A percentile compares a stretch with the other conserved stretches of the same genome.
Conservation (phyloP, 106 monocot genomes). For the Vanilla planifolia region DNA sequence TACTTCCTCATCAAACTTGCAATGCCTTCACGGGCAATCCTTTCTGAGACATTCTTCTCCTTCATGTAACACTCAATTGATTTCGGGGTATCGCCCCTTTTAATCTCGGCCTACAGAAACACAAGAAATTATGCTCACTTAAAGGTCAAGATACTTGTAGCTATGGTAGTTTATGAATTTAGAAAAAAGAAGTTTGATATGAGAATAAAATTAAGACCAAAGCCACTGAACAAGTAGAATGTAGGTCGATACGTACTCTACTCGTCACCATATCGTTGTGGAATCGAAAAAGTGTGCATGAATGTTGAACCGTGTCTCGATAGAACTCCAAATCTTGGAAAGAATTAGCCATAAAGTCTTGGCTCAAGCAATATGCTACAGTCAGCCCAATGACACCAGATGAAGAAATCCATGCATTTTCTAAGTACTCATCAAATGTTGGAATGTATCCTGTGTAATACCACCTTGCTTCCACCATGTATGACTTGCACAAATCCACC, state of each 20-base stretch:
- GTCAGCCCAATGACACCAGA: neutral
- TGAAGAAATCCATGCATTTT: conserved; percentile 10
- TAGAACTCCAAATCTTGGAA: conserved; percentile 1
- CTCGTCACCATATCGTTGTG: conserved; percentile 18
- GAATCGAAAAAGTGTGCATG: neutral
- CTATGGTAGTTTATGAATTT: too few relatives aligned
- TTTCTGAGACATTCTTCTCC: too few relatives aligned
- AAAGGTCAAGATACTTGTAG: too few relatives aligned
- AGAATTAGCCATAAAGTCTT: neutral
- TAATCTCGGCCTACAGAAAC: too few relatives aligned
- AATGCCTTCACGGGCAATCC: too few relatives aligned
- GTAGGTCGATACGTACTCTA: conserved; percentile 3
- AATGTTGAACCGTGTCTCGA: neutral
- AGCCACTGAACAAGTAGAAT: too few relatives aligned
- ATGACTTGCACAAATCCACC: conserved; percentile 17
- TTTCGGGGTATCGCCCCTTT: too few relatives aligned
- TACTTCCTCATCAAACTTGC: too few relatives aligned
- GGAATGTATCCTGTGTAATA: conserved; percentile 9
- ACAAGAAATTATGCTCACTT: too few relatives aligned
- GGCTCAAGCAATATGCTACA: neutral
- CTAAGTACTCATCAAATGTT: conserved; percentile 16
- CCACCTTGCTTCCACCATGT: conserved; percentile 30
- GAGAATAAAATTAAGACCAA: neutral
- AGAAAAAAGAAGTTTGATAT: neutral
- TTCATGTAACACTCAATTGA: too few relatives aligned